phyloP scores from a whole-genome alignment of 2,329 filamentous ascomycete species.

The Cordyceps farinosa region DNA sequence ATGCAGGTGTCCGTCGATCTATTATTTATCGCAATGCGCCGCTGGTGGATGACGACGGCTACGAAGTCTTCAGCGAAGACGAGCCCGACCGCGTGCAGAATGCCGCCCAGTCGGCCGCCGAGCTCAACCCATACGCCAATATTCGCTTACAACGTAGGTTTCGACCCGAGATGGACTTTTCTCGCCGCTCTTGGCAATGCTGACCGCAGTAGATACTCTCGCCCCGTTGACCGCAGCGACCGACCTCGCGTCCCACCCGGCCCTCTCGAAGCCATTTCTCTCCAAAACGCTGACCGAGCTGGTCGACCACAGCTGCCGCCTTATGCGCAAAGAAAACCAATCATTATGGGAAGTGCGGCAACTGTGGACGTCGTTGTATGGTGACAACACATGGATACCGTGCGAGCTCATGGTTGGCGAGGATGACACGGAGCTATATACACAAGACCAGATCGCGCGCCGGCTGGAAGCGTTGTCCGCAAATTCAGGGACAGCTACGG shows the following conservation, averaged over 20 bases:
- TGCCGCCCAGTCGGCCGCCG: conserved; percentile 59
- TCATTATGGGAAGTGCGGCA: conserved; percentile 72
- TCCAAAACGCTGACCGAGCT: conserved; percentile 71
- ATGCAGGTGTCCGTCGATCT: conserved; percentile 67
- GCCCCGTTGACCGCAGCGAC: conserved; percentile 71
- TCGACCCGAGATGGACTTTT: no score
- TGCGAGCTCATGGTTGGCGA: conserved; percentile 55
- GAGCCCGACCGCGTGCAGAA: conserved; percentile 62
- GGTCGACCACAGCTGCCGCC: conserved; percentile 62
- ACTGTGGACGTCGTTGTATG: conserved; percentile 67
- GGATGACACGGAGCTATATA: conserved; percentile 54
- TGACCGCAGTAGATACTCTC: conserved; percentile 57
- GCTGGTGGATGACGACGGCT: conserved; percentile 73
- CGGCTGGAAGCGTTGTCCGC: conserved; percentile 33
- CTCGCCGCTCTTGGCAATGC: conserved; percentile 19
- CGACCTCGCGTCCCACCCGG: conserved; percentile 70
- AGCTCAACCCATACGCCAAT: conserved; percentile 71
- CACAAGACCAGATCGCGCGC: conserved; percentile 42
- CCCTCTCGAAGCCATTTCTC: conserved; percentile 69
- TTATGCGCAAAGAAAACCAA: conserved; percentile 71
- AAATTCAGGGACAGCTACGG: conserved; percentile 20
- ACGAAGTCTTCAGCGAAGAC: conserved; percentile 69
- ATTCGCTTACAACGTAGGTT: conserved; percentile 66
- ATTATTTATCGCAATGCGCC: conserved; percentile 73
- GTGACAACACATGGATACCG: conserved; percentile 68